Conservation (phyloP, 495 filamentous ascomycete species). For the Xylaria scruposa region DNA sequence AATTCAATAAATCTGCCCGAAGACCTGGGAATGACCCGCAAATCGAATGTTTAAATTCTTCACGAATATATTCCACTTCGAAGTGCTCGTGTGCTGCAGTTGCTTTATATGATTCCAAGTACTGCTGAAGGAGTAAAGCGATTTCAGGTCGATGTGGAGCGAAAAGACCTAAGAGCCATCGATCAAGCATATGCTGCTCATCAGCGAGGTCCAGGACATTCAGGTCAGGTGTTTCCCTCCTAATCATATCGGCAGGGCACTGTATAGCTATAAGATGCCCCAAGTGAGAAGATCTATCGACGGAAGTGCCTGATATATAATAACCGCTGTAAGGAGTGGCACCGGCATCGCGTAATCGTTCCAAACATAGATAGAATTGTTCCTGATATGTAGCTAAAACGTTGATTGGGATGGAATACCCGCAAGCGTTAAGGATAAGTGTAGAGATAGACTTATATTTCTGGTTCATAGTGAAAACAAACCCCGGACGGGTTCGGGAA, state of each 20-base stretch:
- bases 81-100: neutral
- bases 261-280: neutral
- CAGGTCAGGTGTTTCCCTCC: neutral
- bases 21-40: no score
- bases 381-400: neutral
- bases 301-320: neutral
- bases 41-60: slow-evolving; percentile 11
- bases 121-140: neutral
- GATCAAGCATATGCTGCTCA: neutral
- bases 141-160: neutral
- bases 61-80: neutral
- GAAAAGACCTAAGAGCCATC: slow-evolving; percentile 12
- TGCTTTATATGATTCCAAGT: neutral
- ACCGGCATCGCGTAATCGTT: neutral
- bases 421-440: neutral
- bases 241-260: neutral
- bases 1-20: neutral
- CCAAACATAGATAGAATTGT: neutral
- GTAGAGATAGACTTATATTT: neutral
- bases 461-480: neutral
- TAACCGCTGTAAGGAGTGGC: neutral
- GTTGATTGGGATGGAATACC: neutral
- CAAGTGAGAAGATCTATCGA: neutral
- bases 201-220: neutral
- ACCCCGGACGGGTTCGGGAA: neutral